Base-by-base conservation (phyloP, 176 grass and related monocot species). In the Zoysia pacifica region DNA sequence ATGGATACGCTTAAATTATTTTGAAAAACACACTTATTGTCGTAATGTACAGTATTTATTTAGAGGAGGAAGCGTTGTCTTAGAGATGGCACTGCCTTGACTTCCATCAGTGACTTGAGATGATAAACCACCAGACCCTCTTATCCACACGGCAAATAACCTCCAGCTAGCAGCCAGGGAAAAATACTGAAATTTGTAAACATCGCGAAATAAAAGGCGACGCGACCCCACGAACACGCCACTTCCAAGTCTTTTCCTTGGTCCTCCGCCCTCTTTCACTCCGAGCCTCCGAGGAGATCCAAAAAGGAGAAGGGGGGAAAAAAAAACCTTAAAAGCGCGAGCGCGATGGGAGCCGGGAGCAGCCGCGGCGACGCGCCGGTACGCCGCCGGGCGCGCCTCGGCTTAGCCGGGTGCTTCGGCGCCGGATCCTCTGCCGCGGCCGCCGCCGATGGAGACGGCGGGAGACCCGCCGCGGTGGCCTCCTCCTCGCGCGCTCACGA, bases 311-410 rank as follows among this genome's bases (percentile, higher is more conserved):
- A 28, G 28, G 28, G 28, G 28, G 0, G 16, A 4, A 7, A 15
- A 35, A 48, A 76, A 65, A 65, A 64, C 0, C 28, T 28, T 6
- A 37, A 54, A 49, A 70, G 65, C 44, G 39, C 50, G 55, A 52
- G 72, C 73, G 75, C 69, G 70, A 97, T 97, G 94, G 94, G 94
- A 16, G 89, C 87, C 58, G 94, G 87, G 47, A 97, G 83, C 85
- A 97, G 94, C 82, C 83, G 69, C 67, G 69, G 70, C 48, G 84
- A 67, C 36, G 75, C 78, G 43, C 75, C 91, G 65, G 28, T 70
- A 44, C 80, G 77, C 36, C 85, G 85, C 82, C 82, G 87, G 69
- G 62, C 56, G 72, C 85, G 84, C 62, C 82, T 81, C 73, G 20
- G 77, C 42, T 66, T 87, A 50, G 90, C 54, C 59, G 86, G 82